These are phyloP conservation scores for Mycosarcoma maydis DNA, from an alignment of 1,284 basidiomycete genomes.

Conservation along the genomic window DNA sequence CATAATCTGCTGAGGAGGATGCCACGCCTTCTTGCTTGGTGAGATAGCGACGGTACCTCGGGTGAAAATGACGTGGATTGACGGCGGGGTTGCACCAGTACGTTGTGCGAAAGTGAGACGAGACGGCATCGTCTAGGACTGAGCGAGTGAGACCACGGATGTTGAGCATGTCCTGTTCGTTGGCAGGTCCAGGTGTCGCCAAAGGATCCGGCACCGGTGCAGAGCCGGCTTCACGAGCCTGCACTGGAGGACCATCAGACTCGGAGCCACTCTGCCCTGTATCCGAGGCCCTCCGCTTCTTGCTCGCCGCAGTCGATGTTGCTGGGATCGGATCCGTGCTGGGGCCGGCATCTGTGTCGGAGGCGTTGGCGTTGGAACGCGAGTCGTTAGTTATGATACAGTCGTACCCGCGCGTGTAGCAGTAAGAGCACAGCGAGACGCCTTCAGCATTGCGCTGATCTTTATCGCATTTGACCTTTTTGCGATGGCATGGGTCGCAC, in stretches of 20 bases:
- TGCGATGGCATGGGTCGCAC: slow-evolving; percentile 49
- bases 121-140: slow-evolving; percentile 28
- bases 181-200: slow-evolving; percentile 4
- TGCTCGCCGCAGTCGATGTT: slow-evolving; percentile 1
- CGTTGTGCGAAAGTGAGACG: slow-evolving; percentile 30
- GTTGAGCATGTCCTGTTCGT: slow-evolving; percentile 25
- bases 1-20: slow-evolving; percentile 8
- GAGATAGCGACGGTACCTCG: slow-evolving; percentile 24
- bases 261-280: not conserved
- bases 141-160: slow-evolving; percentile 35
- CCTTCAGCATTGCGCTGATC: slow-evolving; percentile 43
- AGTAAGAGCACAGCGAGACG: slow-evolving; percentile 39
- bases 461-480: slow-evolving; percentile 50
- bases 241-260: not conserved
- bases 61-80: slow-evolving; percentile 29
- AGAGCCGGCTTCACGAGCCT: not conserved
- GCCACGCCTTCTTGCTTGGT: slow-evolving; percentile 23
- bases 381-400: slow-evolving; percentile 44
- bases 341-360: slow-evolving; percentile 4
- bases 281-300: slow-evolving; percentile 29
- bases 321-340: not conserved
- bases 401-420: slow-evolving; percentile 27
- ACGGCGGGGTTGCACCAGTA: slow-evolving; percentile 42
- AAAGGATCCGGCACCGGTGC: slow-evolving; percentile 6
- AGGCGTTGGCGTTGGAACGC: slow-evolving; percentile 12